These are phyloP conservation scores for Rachicladosporium sp. DNA, from an alignment of 2,329 filamentous ascomycete species.

Conservation along the genomic window DNA sequence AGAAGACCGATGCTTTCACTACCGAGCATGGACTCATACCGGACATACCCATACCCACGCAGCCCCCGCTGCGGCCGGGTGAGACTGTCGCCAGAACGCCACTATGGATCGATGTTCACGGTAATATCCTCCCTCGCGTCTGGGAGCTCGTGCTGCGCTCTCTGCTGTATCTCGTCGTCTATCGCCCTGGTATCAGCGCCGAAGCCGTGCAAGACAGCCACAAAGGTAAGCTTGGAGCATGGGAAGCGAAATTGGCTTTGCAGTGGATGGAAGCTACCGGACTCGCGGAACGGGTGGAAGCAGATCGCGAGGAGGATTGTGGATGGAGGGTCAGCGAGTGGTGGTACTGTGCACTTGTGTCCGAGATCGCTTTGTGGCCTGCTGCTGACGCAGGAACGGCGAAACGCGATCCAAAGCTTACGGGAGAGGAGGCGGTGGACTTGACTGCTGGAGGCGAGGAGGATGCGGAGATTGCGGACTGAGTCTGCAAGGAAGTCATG, in stretches of 20 bases:
- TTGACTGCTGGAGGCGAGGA: too few species aligned
- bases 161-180: slow-evolving; percentile 50
- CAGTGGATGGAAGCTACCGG: slow-evolving; percentile 47
- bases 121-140: slow-evolving; percentile 42
- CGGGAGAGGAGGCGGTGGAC: too few species aligned
- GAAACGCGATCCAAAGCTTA: too few species aligned
- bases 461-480: too few species aligned
- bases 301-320: slow-evolving; percentile 24
- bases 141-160: slow-evolving; percentile 55
- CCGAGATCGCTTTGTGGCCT: slow-evolving; percentile 15
- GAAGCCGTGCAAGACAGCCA: slow-evolving; percentile 44
- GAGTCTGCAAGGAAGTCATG: too few species aligned
- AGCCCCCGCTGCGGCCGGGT: slow-evolving; percentile 6
- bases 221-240: slow-evolving; percentile 47
- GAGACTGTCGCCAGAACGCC: slow-evolving; percentile 37
- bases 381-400: not conserved
- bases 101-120: slow-evolving; percentile 61
- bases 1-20: slow-evolving; percentile 47
- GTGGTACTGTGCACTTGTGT: slow-evolving; percentile 49
- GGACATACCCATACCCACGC: slow-evolving; percentile 21
- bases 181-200: slow-evolving; percentile 45
- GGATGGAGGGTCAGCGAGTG: slow-evolving; percentile 44
- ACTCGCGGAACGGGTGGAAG: slow-evolving; percentile 34
- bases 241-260: slow-evolving; percentile 48
- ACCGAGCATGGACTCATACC: slow-evolving; percentile 41